Evolutionary conservation across 768 basidiomycete genomes (phyloP).

Genomic region (Tulasnella calospora): DNA sequence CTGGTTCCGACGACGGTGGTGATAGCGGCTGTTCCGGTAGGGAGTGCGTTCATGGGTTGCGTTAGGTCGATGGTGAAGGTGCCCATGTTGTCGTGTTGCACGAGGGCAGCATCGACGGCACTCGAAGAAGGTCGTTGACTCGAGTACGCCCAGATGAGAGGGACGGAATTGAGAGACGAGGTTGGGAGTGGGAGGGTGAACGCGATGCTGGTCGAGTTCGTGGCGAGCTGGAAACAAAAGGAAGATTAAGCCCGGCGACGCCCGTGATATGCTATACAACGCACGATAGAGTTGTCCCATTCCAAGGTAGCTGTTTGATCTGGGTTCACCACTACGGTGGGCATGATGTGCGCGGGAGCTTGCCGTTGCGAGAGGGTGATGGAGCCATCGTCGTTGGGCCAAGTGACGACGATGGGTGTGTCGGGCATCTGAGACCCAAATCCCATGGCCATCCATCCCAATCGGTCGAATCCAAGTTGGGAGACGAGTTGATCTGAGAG

Average conservation of each 20-base stretch:
- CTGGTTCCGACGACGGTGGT: conserved; percentile 16
- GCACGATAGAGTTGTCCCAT: conserved; percentile 40
- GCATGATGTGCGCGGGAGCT: conserved; percentile 51
- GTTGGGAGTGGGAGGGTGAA: conserved; percentile 30
- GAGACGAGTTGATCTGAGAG: conserved; percentile 23
- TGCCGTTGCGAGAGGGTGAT: conserved; percentile 63
- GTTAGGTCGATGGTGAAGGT: conserved; percentile 47
- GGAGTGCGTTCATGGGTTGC: conserved; percentile 34
- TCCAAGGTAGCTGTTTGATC: conserved; percentile 48
- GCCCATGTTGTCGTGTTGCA: conserved; percentile 48
- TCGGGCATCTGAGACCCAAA: conserved; percentile 27
- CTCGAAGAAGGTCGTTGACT: conserved; percentile 46
- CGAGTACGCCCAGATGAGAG: conserved; percentile 60
- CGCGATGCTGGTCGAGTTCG: conserved; percentile 10
- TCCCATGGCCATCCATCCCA: conserved; percentile 30
- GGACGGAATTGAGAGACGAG: conserved; percentile 29
- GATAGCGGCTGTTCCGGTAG: background rate
- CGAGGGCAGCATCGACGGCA: conserved; percentile 44
- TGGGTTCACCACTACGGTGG: conserved; percentile 51
- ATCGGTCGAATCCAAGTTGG: background rate
- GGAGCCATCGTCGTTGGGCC: conserved; percentile 57
- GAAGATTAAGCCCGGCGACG: conserved; percentile 36
- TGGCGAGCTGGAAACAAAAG: background rate
- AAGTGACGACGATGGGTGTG: conserved; percentile 63
- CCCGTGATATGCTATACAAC: conserved; percentile 34